Evolutionary conservation across 208 protist genomes (phyloP).

Genomic region (Trypanosoma caninum): DNA sequence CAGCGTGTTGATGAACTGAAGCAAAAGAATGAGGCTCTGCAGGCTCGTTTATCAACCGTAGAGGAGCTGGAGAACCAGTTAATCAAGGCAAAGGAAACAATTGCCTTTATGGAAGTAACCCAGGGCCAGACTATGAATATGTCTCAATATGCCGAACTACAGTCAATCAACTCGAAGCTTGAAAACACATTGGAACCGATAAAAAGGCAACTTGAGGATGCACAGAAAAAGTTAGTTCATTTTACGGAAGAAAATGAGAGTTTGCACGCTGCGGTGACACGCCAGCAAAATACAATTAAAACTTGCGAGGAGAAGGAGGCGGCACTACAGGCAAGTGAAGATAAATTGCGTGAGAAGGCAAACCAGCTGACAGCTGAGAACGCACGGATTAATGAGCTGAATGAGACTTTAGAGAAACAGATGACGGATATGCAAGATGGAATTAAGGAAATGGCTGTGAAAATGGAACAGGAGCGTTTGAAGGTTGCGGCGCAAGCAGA

Average conservation of each 20-base stretch:
- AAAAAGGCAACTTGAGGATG: conserved; percentile 61
- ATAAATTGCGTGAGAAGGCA: conserved; percentile 56
- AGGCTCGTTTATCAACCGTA: conserved; percentile 51
- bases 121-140: conserved; percentile 75
- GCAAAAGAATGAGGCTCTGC: conserved; percentile 50
- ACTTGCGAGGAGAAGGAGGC: conserved; percentile 54
- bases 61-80: conserved; percentile 68
- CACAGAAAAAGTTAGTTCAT: conserved; percentile 58
- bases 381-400: conserved; percentile 55
- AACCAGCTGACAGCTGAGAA: conserved; percentile 46
- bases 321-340: conserved; percentile 49
- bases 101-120: conserved; percentile 85
- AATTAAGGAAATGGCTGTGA: conserved; percentile 79
- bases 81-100: conserved; percentile 86
- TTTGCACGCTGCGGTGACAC: conserved; percentile 49
- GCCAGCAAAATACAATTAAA: conserved; percentile 63
- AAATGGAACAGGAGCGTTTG: conserved; percentile 64
- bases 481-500: conserved; percentile 37
- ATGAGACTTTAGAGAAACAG: conserved; percentile 67
- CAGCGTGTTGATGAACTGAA: conserved; percentile 38
- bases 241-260: conserved; percentile 55
- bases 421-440: conserved; percentile 85
- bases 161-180: conserved; percentile 68
- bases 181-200: conserved; percentile 68
- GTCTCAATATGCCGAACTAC: conserved; percentile 77